These are phyloP conservation scores for Emericellopsis cladophorae DNA, from an alignment of 2,329 filamentous ascomycete species.

Conservation along the genomic window DNA sequence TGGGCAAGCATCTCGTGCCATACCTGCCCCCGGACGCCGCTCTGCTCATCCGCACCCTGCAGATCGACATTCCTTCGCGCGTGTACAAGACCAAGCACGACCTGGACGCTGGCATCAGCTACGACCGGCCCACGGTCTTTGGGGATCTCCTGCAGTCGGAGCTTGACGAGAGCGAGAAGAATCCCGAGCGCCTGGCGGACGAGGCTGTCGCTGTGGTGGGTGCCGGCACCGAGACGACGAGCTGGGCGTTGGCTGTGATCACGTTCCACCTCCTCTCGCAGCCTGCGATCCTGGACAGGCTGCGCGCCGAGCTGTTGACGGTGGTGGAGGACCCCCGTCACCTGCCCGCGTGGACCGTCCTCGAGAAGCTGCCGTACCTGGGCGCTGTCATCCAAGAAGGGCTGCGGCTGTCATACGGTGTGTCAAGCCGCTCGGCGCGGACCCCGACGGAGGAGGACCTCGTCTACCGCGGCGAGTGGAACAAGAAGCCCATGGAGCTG, in stretches of 20 bases:
- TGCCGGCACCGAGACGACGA: constrained; percentile 22
- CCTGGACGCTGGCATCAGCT: constrained; percentile 2
- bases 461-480: constrained; percentile 10
- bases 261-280: constrained; percentile 21
- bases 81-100: constrained; percentile 5
- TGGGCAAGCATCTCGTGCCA: constrained; percentile 4
- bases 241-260: constrained; percentile 17
- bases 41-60: constrained; percentile 5
- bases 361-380: constrained; percentile 23
- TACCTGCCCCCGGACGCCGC: constrained; percentile 4
- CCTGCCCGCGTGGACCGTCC: constrained; percentile 11
- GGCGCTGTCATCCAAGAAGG: constrained; percentile 22
- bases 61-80: constrained; percentile 5
- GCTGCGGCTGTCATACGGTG: constrained; percentile 18
- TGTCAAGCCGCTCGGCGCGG: constrained; percentile 12
- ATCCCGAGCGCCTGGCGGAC: constrained; percentile 13
- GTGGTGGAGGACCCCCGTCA: constrained; percentile 12
- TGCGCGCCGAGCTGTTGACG: constrained; percentile 15
- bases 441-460: constrained; percentile 14
- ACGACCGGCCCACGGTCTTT: constrained; percentile 6
- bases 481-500: constrained; percentile 8
- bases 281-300: constrained; percentile 13
- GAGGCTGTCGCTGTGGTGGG: constrained; percentile 20
- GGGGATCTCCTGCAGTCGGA: constrained; percentile 13
- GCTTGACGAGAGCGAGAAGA: constrained; percentile 22